A percentile compares a stretch with the other conserved stretches of the same genome.
These are phyloP conservation scores for Dictyostelium citrinum DNA, from an alignment of 78 protist genomes.

Conservation along the genomic window DNA sequence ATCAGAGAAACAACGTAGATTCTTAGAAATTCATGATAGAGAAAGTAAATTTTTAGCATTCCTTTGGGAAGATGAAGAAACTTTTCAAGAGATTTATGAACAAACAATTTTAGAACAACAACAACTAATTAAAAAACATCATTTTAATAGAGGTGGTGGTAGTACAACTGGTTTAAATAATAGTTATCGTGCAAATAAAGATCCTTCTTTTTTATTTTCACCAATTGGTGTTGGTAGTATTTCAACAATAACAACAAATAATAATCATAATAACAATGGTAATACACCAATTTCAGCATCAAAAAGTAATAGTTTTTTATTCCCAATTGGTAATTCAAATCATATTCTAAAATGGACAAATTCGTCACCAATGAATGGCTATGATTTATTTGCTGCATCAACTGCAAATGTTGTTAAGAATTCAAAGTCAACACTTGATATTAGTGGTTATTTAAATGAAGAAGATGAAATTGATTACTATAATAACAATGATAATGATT, in stretches of 20 bases:
- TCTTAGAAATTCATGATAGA: conserved; percentile 21
- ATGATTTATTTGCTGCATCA: conserved; percentile 28
- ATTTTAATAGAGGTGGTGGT: background rate
- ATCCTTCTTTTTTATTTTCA: background rate
- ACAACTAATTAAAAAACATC: background rate
- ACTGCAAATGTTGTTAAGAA: conserved; percentile 2
- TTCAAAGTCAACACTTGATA: conserved; percentile 52
- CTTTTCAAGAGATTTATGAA: background rate
- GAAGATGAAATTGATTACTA: background rate
- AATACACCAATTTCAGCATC: conserved; percentile 16
- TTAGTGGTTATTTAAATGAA: background rate
- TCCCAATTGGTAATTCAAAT: conserved; percentile 19
- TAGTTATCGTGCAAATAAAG: background rate
- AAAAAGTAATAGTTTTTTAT: conserved; percentile 12
- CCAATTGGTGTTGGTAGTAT: background rate
- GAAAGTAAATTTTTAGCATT: conserved; percentile 54
- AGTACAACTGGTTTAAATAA: background rate
- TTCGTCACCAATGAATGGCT: conserved; percentile 14
- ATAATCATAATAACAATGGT: background rate
- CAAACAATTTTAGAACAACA: conserved; percentile 22
- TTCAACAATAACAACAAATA: background rate
- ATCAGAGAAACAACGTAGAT: conserved; percentile 41
- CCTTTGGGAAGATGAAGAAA: conserved; percentile 47
- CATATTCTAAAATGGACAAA: conserved; percentile 52
- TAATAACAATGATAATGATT: background rate